Percentiles rank a stretch among this genome's conserved stretches.
Conservation (phyloP, 805 yeast genomes). For the Blastobotrys chiropterorum region DNA sequence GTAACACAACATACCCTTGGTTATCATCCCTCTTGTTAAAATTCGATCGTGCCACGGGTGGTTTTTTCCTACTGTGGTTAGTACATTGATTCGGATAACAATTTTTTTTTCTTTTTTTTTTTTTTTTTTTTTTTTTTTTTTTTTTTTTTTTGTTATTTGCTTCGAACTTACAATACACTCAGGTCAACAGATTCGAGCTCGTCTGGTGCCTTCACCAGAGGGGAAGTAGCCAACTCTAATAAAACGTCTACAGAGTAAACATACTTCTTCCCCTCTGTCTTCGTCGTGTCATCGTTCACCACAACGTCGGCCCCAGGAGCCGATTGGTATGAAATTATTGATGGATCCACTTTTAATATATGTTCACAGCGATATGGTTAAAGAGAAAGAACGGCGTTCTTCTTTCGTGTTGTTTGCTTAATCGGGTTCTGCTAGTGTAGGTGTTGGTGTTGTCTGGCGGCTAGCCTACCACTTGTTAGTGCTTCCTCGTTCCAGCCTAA, state of each 20-base stretch:
- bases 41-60: neutral
- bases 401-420: neutral
- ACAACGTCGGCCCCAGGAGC: conserved; percentile 2
- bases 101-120: too few relatives aligned
- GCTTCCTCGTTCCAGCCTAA: neutral
- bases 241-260: conserved; percentile 10
- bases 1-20: neutral
- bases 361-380: neutral
- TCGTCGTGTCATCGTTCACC: neutral
- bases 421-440: neutral
- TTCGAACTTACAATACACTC: neutral
- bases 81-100: too few relatives aligned
- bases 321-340: conserved; percentile 6
- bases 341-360: conserved; percentile 7
- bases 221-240: conserved; percentile 14
- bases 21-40: neutral
- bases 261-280: neutral
- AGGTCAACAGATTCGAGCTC: conserved; percentile 8
- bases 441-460: neutral
- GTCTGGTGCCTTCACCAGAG: conserved; percentile 13
- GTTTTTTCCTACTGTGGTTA: neutral
- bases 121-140: too few relatives aligned
- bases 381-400: neutral
- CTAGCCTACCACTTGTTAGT: neutral
- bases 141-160: neutral